Base-by-base conservation (phyloP, 139 green algal genomes). In the Raphidocelis subcapitata region DNA sequence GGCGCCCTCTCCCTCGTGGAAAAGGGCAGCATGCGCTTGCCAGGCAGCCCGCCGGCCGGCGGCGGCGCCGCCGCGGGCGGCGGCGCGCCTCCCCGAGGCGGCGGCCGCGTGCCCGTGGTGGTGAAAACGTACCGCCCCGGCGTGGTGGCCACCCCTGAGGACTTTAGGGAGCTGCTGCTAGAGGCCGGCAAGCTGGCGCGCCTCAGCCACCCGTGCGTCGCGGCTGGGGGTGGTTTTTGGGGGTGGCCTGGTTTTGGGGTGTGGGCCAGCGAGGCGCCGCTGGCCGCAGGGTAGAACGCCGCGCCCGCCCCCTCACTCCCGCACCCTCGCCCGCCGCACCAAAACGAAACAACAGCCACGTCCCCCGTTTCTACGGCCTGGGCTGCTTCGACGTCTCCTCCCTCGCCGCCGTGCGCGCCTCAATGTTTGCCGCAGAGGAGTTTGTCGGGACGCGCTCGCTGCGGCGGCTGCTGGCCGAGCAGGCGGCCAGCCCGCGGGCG, bases 371-470 rank as follows among this genome's bases (percentile, higher is more conserved):
- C 54, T 51, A 71, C 3, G 72, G 72, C 15, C 26, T 78, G 18
- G 72, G 72, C 51, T 78, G 72, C 72, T 78, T 78, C 36, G 37
- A 57, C 16, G 51, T 66, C 62, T 62, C 61, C 62, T 67, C 33
- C 35, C 35, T 78, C 18, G 72, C 62, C 33, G 72, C 62, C 23
- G 72, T 78, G 15, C 62, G 72, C 1, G 63, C 61, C 26, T 62
- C 35, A 20, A 65, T 78, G 51, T 78, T 72, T 36, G 67, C 66
- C 59, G 72, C 72, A 26, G 72, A 78, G 41, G 72, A 72, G 63
- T 78, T 71, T 54, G 63, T 78, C 33, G 72, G 72, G 26, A 47
- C 36, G 0, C 36, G 52, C 36, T 66, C 16, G 32, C 72, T 78
- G 18, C 62, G 63, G 47, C 70, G 70, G 46, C 62, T 78, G 44